These are phyloP conservation scores for Talaromyces sp. DNA, from an alignment of 2,329 filamentous ascomycete genomes.

Conservation along the genomic window DNA sequence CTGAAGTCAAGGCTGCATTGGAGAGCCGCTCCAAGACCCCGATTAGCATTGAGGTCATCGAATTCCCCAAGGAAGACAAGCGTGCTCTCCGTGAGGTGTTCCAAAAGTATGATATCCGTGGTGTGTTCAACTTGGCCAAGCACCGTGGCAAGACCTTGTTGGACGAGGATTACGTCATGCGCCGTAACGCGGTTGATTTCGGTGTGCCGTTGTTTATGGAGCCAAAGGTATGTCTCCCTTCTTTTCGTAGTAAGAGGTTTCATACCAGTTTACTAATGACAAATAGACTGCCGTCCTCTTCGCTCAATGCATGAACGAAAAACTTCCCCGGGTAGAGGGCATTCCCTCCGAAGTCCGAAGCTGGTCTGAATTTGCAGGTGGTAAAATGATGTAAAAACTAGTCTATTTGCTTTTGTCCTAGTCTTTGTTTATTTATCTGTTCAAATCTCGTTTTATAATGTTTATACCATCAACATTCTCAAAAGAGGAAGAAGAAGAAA, in stretches of 20 bases:
- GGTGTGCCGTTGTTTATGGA: constrained; percentile 98
- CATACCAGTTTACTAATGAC: background rate
- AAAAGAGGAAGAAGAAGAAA: background rate
- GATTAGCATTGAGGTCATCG: constrained; percentile 79
- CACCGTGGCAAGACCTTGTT: constrained; percentile 75
- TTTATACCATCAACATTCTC: constrained; percentile 2
- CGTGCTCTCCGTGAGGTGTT: constrained; percentile 90
- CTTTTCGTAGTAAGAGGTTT: background rate
- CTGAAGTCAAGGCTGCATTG: constrained; percentile 77
- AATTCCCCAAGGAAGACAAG: constrained; percentile 97
- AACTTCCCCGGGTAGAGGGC: constrained; percentile 81
- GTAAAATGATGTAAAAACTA: constrained; percentile 46
- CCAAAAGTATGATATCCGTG: constrained; percentile 92
- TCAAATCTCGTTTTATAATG: background rate
- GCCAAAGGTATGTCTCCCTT: constrained; percentile 67
- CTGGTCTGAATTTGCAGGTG: constrained; percentile 94
- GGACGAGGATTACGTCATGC: constrained; percentile 98
- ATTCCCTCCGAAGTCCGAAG: constrained; percentile 87
- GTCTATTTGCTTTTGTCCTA: background rate
- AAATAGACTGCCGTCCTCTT: constrained; percentile 87
- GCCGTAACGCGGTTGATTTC: constrained; percentile 96
- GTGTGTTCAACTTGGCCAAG: constrained; percentile 91
- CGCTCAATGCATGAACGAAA: constrained; percentile 94
- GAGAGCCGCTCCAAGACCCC: constrained; percentile 64
- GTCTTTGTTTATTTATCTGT: background rate